Conservation (phyloP, 179 eudicot genomes). For the Amaranthus tricolor region DNA sequence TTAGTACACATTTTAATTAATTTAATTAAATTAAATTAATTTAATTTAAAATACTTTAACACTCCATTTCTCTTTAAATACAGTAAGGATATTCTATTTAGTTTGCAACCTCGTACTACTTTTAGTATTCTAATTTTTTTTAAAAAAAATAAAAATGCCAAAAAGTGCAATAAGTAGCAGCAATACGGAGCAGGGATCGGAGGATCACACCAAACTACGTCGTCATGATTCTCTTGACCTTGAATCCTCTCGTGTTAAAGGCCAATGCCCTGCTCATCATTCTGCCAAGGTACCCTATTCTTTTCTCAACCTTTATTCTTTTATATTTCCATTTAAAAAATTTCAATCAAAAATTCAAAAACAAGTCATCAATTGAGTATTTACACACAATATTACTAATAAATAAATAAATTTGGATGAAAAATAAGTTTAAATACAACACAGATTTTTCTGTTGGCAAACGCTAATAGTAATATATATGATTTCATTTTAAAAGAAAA, state of each 20-base stretch:
- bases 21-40: no score
- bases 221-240: constrained; percentile 38
- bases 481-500: no score
- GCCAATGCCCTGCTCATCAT: constrained; percentile 21
- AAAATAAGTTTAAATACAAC: background rate
- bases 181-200: background rate
- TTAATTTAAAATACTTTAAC: no score
- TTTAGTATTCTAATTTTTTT: background rate
- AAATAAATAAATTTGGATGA: background rate
- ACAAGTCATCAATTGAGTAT: no score
- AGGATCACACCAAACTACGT: constrained; percentile 22
- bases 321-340: no score
- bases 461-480: no score
- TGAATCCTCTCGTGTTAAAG: constrained; percentile 32
- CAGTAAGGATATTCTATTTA: no score
- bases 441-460: background rate
- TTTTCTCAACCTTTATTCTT: background rate
- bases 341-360: no score
- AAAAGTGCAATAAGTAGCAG: background rate
- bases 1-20: no score
- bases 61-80: no score
- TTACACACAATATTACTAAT: no score
- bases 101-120: no score
- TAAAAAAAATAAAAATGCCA: background rate
- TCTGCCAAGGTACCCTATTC: constrained; percentile 15